Evolutionary conservation across 148 eudicot species (phyloP), one percentile per base, ranked within the genome.

Genomic region (Selenicereus undatus): DNA sequence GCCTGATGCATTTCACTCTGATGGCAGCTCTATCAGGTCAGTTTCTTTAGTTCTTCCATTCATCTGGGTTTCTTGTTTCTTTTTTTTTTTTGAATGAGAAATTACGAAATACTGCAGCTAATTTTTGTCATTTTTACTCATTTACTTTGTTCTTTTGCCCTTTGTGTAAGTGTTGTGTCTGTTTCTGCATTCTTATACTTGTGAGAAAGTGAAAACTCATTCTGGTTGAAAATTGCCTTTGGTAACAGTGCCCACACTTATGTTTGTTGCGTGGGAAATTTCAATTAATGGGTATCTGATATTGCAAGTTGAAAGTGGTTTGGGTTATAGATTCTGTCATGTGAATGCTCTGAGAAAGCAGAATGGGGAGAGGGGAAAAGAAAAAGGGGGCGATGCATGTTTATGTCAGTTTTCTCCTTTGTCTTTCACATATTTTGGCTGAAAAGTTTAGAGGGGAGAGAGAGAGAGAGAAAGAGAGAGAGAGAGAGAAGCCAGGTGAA

Each of bases 1-100:
- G 84, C 97, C 95, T 83, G 95, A 93, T 87, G 76, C 93, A n/a
- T 91, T 93, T 84, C 91, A 89, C 73, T 82, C 88, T 69, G 86
- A 91, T 78, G 95, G 93, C 22, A 89, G 76, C 80, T 82, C 82
- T 54, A 84, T 88, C 77, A 91, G 97, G 97, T 93, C 20, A 79
- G 77, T 81, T 77, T 76, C 17, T 60, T 60, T 48, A 66, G 2
- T 27, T 66, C 71, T 26, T 64, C 68, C 68, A 64, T 64, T 64
- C 68, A 64, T 64, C 11, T 64, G 68, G 42, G 22, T 39, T 35
- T 35, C 76, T 51, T 20, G 1, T 45, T 26, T 14, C 51, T 50
- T 66, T 21, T 30, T 30, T 27, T 45, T 26, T 10, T 16, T 36
- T 45, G 14, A 12, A 51, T 50, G 36, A 16, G 30, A 26, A 43